Base-by-base conservation (phyloP, 345 rosid species). In the Conringia planisiliqua region DNA sequence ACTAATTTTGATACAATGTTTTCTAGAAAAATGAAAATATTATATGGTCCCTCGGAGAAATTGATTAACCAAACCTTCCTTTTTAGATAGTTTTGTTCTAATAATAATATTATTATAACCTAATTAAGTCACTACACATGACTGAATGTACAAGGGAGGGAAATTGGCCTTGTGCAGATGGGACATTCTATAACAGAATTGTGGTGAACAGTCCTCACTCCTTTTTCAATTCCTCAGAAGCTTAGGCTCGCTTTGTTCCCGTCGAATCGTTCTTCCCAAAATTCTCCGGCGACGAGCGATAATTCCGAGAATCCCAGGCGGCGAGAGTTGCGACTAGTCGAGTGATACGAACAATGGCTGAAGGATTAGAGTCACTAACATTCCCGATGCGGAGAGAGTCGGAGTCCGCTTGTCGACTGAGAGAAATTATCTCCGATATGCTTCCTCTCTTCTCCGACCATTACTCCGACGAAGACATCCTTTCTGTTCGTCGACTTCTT, bases 361-460 rank as follows among this genome's bases (percentile, higher is more conserved):
- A 73, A 26, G 74, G 7, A 66, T 36, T 42, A 12, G 59, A 46
- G 2, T 3, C 67, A 29, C n/a, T 55, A 16, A 50, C 79, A 20
- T 81, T 81, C 62, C 71, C 59, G n/a, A 74, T 74, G 62, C 30
- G 16, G 44, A 66, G 81, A 47, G 75, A 59, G 46, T 81, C 81
- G 26, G 72, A 62, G 62, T 55, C 74, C 22, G 84, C 75, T 74
- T 82, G 66, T 38, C 70, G 76, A 47, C 80, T 82, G 44, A 78
- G 55, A 82, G 26, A 55, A 6, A 35, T 39, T 8, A 20, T 78
- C 61, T 71, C 78, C 64, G 46, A 71, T 27, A 39, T 71, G 60
- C 78, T 82, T 76, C 84, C 54, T 70, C 68, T 44, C 55, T 78
- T 70, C 75, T 60, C 68, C 24, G 55, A 50, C 30, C n/a, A 66